These are phyloP conservation scores for Meyerozyma smithsonii DNA, from an alignment of 1,139 yeast species.

Conservation along the genomic window DNA sequence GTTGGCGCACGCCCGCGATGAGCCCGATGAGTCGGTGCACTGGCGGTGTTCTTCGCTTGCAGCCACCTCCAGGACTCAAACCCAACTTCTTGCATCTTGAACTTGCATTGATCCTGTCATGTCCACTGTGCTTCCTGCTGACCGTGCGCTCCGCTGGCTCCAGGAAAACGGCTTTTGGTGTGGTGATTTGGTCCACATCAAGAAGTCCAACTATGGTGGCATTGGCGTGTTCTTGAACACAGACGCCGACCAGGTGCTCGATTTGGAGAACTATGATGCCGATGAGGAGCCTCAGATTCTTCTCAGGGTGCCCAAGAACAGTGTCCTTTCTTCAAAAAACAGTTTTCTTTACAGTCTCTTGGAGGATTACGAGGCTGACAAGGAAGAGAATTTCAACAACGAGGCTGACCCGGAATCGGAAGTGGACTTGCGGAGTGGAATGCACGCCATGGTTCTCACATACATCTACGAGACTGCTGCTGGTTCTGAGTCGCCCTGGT, in stretches of 20 bases:
- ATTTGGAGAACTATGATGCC: slow-evolving; percentile 25
- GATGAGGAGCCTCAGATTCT: slow-evolving; percentile 23
- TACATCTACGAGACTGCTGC: slow-evolving; percentile 61
- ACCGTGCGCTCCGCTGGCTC: slow-evolving; percentile 37
- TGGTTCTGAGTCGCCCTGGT: slow-evolving; percentile 72
- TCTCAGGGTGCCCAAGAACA: slow-evolving; percentile 46
- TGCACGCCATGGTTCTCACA: slow-evolving; percentile 62
- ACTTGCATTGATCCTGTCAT: background rate
- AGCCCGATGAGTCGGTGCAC: background rate
- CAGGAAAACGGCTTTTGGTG: slow-evolving; percentile 47
- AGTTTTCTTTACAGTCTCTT: slow-evolving; percentile 66
- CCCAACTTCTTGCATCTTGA: background rate
- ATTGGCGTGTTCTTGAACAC: slow-evolving; percentile 56
- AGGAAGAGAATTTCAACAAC: too few relatives aligned
- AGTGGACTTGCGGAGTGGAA: slow-evolving; percentile 45
- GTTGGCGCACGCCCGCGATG: slow-evolving; percentile 2
- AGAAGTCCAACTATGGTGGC: slow-evolving; percentile 56
- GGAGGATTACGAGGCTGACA: slow-evolving; percentile 41
- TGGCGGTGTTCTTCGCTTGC: too few relatives aligned
- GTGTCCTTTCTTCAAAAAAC: slow-evolving; percentile 52
- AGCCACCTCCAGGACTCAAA: too few relatives aligned
- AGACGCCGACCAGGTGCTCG: slow-evolving; percentile 21
- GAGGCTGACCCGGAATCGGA: slow-evolving; percentile 11
- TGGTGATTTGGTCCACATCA: slow-evolving; percentile 38
- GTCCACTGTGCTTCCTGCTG: background rate